A percentile compares a stretch with the other conserved stretches of the same genome.
These are phyloP conservation scores for Drosera capensis DNA, from an alignment of 148 eudicot genomes.

Conservation along the genomic window DNA sequence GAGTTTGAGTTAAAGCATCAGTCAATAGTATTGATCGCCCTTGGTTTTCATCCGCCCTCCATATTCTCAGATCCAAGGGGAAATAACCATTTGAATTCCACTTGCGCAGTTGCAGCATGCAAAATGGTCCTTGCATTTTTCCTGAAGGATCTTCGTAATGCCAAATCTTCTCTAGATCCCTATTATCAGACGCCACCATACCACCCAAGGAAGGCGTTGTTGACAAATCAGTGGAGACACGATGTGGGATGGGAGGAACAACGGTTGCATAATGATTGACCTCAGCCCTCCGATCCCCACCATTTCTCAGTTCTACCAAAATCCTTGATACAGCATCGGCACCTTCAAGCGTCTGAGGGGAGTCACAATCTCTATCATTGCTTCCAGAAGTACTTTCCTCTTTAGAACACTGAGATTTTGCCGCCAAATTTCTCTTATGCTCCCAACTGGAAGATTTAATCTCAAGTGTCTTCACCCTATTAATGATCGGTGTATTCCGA, in stretches of 20 bases:
- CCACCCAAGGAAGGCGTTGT: slow-evolving; percentile 20
- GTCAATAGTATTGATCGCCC: slow-evolving; percentile 49
- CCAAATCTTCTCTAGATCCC: slow-evolving; percentile 63
- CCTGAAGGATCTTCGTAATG: slow-evolving; percentile 76
- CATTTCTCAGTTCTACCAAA: slow-evolving; percentile 24
- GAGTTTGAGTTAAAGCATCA: slow-evolving; percentile 33
- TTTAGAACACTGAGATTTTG: slow-evolving; percentile 21
- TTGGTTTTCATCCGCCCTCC: slow-evolving; percentile 43
- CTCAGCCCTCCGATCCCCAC: slow-evolving; percentile 16
- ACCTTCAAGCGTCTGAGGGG: slow-evolving; percentile 17
- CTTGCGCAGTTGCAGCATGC: slow-evolving; percentile 56
- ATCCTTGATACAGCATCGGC: slow-evolving; percentile 18
- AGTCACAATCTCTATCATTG: slow-evolving; percentile 7
- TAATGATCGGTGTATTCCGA: slow-evolving; percentile 15
- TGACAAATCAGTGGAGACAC: slow-evolving; percentile 25
- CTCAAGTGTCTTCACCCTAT: slow-evolving; percentile 11
- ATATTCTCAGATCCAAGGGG: slow-evolving; percentile 68
- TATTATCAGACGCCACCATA: slow-evolving; percentile 16
- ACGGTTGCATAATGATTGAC: slow-evolving; percentile 21
- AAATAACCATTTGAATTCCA: slow-evolving; percentile 69
- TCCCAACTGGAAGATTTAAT: slow-evolving; percentile 11
- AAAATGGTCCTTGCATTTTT: slow-evolving; percentile 81
- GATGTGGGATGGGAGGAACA: slow-evolving; percentile 17
- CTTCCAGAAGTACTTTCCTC: slow-evolving; percentile 24
- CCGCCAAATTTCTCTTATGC: slow-evolving; percentile 17